Evolutionary conservation across 2,329 filamentous ascomycete species (phyloP), one percentile per base, ranked within the genome.

Genomic region (Fusarium austroafricanum): DNA sequence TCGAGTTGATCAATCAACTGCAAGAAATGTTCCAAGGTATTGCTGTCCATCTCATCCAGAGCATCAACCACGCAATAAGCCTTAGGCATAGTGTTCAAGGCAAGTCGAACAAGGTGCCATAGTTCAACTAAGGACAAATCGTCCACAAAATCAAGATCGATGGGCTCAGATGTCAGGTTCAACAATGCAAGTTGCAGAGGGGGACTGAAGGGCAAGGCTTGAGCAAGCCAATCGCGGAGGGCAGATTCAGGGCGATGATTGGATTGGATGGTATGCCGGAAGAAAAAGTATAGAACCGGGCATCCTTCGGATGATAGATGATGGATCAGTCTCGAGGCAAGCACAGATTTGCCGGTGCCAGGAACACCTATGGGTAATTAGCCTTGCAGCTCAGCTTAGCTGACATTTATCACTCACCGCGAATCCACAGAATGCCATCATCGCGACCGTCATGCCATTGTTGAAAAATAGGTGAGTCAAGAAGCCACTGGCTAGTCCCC

Each of bases 1-100:
- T 76, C 78, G 1, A 84, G 71, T 0, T 62, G 52, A 2, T 71
- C 73, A 1, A 84, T 68, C 4, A 67, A 51, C 5, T 74, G 45
- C 4, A 83, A 57, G 29, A 83, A 81, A 1, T 11, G 2, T 0
- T 61, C 37, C 6, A 55, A 17, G 18, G 80, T 71, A 0, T 73
- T 77, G 18, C 71, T 39, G 40, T 82, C 79, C 78, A 84, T 83
- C 68, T 85, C 83, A 59, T 85, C 83, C 3, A 84, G 73, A 1
- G 82, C 82, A 61, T 84, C 82, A 0, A 75, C 75, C 2, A 84
- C 73, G 33, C 78, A 79, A 51, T 79, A 83, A 0, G 76, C 79
- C 9, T 55, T 70, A 40, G 58, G 71, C n/a, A 75, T 61, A 8
- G 44, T 37, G 3, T 46, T 43, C 14, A 78, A 55, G 0, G 75